Base-by-base conservation (phyloP, 2,329 filamentous ascomycete species). In the Orbilia brochopaga region DNA sequence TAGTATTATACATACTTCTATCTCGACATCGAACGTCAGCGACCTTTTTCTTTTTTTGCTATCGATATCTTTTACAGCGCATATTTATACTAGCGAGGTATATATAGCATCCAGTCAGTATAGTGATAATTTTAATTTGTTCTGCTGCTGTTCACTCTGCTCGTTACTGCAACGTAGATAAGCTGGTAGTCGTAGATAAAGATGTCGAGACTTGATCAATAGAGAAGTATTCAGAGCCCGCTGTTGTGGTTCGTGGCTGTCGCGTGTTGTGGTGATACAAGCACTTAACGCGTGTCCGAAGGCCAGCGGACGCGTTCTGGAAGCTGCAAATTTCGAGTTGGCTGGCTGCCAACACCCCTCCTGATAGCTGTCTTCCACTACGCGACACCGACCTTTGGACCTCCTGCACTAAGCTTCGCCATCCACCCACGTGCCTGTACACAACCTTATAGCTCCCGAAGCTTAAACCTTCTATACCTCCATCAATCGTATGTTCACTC, bases 241-340 rank as follows among this genome's bases (percentile, higher is more conserved):
- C n/a, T n/a, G n/a, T 42, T 13, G n/a, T 13, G 37, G 13, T 5
- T 42, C 13, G 4, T 15, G 55, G 52, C 44, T 63, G 60, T 51
- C 51, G 46, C 51, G 57, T 27, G 51, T 60, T 60, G 30, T 11
- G 57, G 27, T 40, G 42, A 27, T 55, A 19, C 46, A 55, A 30
- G 32, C 50, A 58, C 65, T 69, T 63, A 61, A 69, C 65, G 58
- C 65, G 65, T 54, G 35, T 4, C 21, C 21, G 32, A 30, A 23
- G 37, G 21, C 13, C 19, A 44, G 46, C 57, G 54, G 58, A 69
- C 65, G 65, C 65, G 65, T 69, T 62, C 51, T 58, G 53, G 51
- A 21, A 35, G 50, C 58, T 57, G 44, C 58, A 69, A 69, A 66
- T 52, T 69, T 69, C 44, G 53, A 63, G 51, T 60, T 69, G 50